Evolutionary conservation across 805 yeast genomes (phyloP), one percentile per base, ranked within the genome.

Genomic region (Ogataea paraovalis): DNA sequence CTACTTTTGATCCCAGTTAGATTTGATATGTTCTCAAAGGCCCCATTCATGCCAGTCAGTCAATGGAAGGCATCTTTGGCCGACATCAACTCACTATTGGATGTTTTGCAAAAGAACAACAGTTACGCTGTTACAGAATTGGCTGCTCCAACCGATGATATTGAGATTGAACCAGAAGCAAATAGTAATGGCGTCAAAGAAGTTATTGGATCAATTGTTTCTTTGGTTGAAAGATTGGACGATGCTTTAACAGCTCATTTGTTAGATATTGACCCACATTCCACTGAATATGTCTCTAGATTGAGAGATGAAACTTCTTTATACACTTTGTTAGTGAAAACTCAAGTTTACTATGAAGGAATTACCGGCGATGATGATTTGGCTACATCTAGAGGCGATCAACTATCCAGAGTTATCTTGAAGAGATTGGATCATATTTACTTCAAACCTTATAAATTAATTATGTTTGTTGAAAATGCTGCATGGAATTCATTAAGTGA

Each of bases 381-480:
- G 36, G 65, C 69, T 21, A 79, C 76, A 53, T 53, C 69, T 10
- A 67, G 73, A 55, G 74, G 78, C 56, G 82, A 77, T 58, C 83
- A 80, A 58, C 73, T 87, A 56, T 79, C 87, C 25, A 81, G 98
- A 67, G 76, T 89, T 42, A 74, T 89, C 41, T 74, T 83, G 45
- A 84, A 94, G 65, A 82, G 99, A 72, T 73, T 94, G 60, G 97
- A 92, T 61, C 96, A 88, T 70, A 76, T 94, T 52, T 94, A 94
- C 74, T 94, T 82, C 82, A 94, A 94, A 73, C 92, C 97, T 33
- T 76, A 78, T 48, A 79, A 78, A 53, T 81, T 94, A 55, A 84
- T 90, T 53, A 68, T 71, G 43, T 74, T 79, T 49, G 75, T 80
- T 54, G 99, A 94, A 73, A 63, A 71, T 21, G 71, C 75, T 28